These are phyloP conservation scores for Oxyria digyna DNA, from an alignment of 148 eudicot species.

Conservation along the genomic window DNA sequence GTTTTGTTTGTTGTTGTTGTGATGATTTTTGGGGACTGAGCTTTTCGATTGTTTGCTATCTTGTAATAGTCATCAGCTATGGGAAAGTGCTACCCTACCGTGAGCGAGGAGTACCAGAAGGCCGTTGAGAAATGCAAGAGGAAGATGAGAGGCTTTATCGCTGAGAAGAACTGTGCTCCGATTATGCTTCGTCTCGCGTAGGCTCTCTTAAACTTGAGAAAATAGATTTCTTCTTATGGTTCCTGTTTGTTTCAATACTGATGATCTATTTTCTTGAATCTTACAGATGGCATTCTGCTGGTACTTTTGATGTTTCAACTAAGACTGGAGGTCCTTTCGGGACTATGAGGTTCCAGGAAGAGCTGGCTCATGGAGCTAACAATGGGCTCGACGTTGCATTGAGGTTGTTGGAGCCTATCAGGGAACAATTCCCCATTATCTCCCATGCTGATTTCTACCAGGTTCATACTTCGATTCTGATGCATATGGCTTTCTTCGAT, in stretches of 20 bases:
- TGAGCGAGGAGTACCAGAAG: constrained; percentile 35
- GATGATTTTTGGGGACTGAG: neutral
- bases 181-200: constrained; percentile 43
- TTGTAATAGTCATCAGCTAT: constrained; percentile 6
- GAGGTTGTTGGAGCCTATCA: constrained; percentile 54
- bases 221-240: neutral
- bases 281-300: constrained; percentile 78
- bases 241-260: neutral
- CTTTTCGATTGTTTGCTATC: neutral
- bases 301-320: constrained; percentile 44
- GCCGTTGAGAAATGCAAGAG: constrained; percentile 35
- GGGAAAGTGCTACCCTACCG: constrained; percentile 38
- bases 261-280: neutral
- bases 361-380: constrained; percentile 56
- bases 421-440: constrained; percentile 43
- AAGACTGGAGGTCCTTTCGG: constrained; percentile 82
- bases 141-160: constrained; percentile 33
- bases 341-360: constrained; percentile 41
- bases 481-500: neutral
- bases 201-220: neutral
- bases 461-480: neutral
- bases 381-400: constrained; percentile 62
- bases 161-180: constrained; percentile 41
- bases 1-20: neutral
- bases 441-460: constrained; percentile 34